These are phyloP conservation scores for Arthrobotrys megalospora DNA, from an alignment of 2,329 filamentous ascomycete genomes.

Conservation along the genomic window DNA sequence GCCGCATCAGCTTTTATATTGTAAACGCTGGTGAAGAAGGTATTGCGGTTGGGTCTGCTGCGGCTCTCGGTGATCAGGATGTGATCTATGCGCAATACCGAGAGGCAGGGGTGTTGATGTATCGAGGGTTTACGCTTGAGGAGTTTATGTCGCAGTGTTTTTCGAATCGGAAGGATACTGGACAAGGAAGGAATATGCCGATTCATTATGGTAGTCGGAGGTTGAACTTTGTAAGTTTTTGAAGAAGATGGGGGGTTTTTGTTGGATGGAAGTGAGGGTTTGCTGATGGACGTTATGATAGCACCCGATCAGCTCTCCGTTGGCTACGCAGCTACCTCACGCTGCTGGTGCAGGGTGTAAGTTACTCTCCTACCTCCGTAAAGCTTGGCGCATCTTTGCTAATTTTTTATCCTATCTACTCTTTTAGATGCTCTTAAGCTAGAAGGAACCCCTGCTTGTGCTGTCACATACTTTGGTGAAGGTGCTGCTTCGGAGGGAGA, in stretches of 20 bases:
- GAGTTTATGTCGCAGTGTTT: constrained; percentile 98
- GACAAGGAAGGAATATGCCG: constrained; percentile 93
- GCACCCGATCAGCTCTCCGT: constrained; percentile 87
- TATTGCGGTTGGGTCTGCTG: constrained; percentile 89
- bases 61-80: constrained; percentile 85
- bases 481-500: constrained; percentile 91
- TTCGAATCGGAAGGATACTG: constrained; percentile 84
- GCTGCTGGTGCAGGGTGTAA: constrained; percentile 80
- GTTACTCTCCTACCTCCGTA: constrained; percentile 1
- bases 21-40: constrained; percentile 93
- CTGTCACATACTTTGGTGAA: constrained; percentile 90
- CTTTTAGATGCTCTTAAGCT: constrained; percentile 81
- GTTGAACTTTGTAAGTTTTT: constrained; percentile 80
- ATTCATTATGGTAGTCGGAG: constrained; percentile 92
- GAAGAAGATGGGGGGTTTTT: neutral
- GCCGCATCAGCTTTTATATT: constrained; percentile 97
- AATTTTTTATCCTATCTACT: neutral
- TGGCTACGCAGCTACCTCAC: constrained; percentile 91
- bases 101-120: constrained; percentile 90
- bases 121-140: constrained; percentile 86
- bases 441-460: constrained; percentile 79
- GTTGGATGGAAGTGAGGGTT: neutral
- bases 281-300: constrained; percentile 65
- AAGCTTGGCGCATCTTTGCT: constrained; percentile 10
- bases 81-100: constrained; percentile 95